Base-by-base conservation (phyloP, 1,139 yeast species). In the Citeromyces hawaiiensis region DNA sequence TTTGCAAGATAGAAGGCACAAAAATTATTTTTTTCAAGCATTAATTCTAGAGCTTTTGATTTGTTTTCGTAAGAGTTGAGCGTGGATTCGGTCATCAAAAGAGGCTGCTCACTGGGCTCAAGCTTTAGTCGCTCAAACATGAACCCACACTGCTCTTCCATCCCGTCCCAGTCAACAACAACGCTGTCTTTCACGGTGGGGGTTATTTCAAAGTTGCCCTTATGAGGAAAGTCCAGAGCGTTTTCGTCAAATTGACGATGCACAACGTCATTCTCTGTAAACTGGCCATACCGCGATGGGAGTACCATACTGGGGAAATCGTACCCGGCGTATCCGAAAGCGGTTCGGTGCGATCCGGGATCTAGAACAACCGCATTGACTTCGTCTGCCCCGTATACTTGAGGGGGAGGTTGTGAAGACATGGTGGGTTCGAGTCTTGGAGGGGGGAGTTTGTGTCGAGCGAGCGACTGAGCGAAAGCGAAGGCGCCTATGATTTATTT, bases 321-420 rank as follows among this genome's bases (percentile, higher is more conserved):
- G 46, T 87, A 94, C 8, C 98, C 98, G 4, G 97, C 94, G 57
- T 76, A 88, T 2, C 98, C 98, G 18, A 83, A 75, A 43, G 93
- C 74, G 3, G 96, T 86, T 45, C 75, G 65, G 47, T 68, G 75
- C 9, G 96, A 79, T 19, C 98, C 97, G 0, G 95, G 88, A 56
- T 91, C 98, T 30, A 91, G 67, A 21, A 91, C 94, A 6, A 91
- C 68, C 31, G 98, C 96, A 46, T 86, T 77, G 45, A 91, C 81
- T 57, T 88, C 96, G 59, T 88, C 93, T 43, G 56, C 83, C 21
- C 82, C 83, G 46, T 73, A 76, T 1, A 73, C 71, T 44, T 63
- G 64, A n/a, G 68, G 62, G 11, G 67, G 27, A 23, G 27, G 27
- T 23, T 23, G 27, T 23, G 27, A 23, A 6, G 27, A 23, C 27